Evolutionary conservation across 768 basidiomycete genomes (phyloP), one percentile per base, ranked within the genome.

Genomic region (Imleria badia): DNA sequence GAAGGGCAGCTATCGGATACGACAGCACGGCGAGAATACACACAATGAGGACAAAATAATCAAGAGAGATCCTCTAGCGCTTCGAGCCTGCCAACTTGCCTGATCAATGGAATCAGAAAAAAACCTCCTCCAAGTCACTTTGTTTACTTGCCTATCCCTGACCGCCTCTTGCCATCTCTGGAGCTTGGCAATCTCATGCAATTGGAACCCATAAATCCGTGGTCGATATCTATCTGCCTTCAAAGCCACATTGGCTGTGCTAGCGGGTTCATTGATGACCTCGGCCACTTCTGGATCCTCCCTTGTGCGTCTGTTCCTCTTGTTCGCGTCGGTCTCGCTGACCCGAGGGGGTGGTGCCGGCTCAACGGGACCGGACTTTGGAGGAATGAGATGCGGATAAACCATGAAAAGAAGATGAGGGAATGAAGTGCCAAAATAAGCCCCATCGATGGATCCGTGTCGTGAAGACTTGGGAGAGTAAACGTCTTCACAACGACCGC

Each of bases 341-440:
- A 36, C 60, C 13, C 73, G 64, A 34, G 63, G 60, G 7, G 62
- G 60, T 13, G 69, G 66, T 1, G 63, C 50, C 3, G 73, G 62
- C 34, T 79, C 79, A 13, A 72, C 66, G 0, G 84, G 80, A 9
- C 81, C 80, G 30, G 75, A 80, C 73, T 97, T 98, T 30, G 86
- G 82, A 20, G 96, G 93, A 40, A 97, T 88, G 60, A 98, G 84
- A 43, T 87, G 84, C 0, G 97, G 95, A 71, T 98, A 98, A 34
- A 98, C 94, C 78, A 98, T 92, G 77, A 95, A 97, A 45, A 98
- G 78, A 51, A 99, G 85, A 70, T 98, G 96, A 0, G 95, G 94
- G 78, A 98, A 98, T 1, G 95, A 97, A 0, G 94, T 96, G 56
- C 97, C 97, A 63, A 99, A 99, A 74, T 96, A 99, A 2, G 97